phyloP scores from a whole-genome alignment of 805 yeast species.

The Ogataea corticis region DNA sequence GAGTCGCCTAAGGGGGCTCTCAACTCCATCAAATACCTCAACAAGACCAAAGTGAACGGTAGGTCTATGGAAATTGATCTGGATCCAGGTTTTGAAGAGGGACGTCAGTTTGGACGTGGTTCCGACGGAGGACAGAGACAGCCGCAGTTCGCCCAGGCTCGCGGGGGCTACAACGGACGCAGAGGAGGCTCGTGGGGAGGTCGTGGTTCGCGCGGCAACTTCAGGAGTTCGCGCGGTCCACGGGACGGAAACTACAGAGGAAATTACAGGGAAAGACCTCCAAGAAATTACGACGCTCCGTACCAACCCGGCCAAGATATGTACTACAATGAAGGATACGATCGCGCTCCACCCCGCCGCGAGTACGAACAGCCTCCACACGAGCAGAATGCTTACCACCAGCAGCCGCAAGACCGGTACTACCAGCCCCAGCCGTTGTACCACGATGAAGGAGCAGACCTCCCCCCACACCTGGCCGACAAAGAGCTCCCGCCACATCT shows the following conservation, averaged over 20 bases:
- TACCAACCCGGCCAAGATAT: slow-evolving; percentile 4
- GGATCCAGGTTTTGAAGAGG: slow-evolving; percentile 95
- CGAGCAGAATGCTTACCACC: slow-evolving; percentile 1
- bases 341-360: slow-evolving; percentile 12
- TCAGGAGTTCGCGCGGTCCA: background rate
- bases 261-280: slow-evolving; percentile 30
- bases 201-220: slow-evolving; percentile 1
- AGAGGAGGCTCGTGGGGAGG: slow-evolving; percentile 11
- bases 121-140: slow-evolving; percentile 82
- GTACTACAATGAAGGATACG: slow-evolving; percentile 8
- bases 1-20: slow-evolving; percentile 68
- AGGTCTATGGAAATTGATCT: slow-evolving; percentile 80
- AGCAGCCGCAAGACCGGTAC: slow-evolving; percentile 6
- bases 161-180: slow-evolving; percentile 22
- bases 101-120: slow-evolving; percentile 95
- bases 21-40: slow-evolving; percentile 78
- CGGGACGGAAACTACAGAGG: slow-evolving; percentile 27
- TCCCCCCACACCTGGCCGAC: slow-evolving; percentile 9
- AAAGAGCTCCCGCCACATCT: slow-evolving; percentile 16
- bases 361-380: background rate
- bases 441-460: slow-evolving; percentile 1
- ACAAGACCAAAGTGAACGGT: slow-evolving; percentile 83
- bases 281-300: slow-evolving; percentile 12
- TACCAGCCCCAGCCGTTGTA: slow-evolving; percentile 5
- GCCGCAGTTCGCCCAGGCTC: slow-evolving; percentile 18